Base-by-base conservation (phyloP, 768 basidiomycete species). In the Gyrodon lividus region DNA sequence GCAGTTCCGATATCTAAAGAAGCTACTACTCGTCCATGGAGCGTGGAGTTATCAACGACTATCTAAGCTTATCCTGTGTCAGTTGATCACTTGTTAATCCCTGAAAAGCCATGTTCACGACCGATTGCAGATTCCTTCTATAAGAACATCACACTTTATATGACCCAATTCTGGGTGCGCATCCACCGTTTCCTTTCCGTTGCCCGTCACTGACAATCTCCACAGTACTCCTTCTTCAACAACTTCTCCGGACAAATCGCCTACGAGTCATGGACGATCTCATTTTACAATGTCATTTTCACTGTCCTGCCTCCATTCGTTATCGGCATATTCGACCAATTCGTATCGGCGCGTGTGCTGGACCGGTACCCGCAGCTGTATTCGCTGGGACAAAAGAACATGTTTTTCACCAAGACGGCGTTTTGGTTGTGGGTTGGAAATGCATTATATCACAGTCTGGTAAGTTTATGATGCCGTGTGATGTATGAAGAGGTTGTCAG, bases 201-300 rank as follows among this genome's bases (percentile, higher is more conserved):
- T 3, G n/a, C 8, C 30, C 33, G n/a, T 2, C 12, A 19, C 51
- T 59, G 46, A 62, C 39, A 10, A 4, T 16, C 23, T 13, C 12
- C 33, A n/a, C 44, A 98, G 96, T 99, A 84, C 70, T 97, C 97
- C 9, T 96, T 98, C 77, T 92, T 95, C 81, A 99, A 98, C 78
- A 97, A 96, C 63, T 98, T 97, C 74, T 99, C 97, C 0, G 97
- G 97, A 17, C 97, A 98, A 69, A 95, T 98, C 55, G 90, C 93
- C 45, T 95, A 94, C 66, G 97, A 99, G 72, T 97, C 95, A 19
- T 99, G 97, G 97, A 96, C 97, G 7, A 80, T 98, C 63, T 94
- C 97, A 0, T 79, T 95, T 63, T 98, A 97, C 76, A 97, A 97
- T 66, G 92, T 98, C 60, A 69, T 97, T 43, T 98, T 98, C 76